Conservation (phyloP, 805 yeast species). For the Myxozyma geophila region DNA sequence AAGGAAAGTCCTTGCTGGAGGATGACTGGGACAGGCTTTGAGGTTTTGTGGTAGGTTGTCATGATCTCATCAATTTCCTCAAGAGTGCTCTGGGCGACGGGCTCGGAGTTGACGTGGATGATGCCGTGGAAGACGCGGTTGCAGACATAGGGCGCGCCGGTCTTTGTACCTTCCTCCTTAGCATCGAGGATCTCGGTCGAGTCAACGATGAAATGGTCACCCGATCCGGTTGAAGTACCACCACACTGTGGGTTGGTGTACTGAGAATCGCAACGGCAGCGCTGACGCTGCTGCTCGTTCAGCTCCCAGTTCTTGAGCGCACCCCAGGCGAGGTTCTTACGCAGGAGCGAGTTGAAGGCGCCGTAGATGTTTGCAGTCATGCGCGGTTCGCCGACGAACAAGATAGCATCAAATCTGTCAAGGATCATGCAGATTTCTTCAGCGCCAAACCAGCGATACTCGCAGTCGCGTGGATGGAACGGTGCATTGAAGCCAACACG, state of each 20-base stretch:
- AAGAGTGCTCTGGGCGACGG: conserved; percentile 27
- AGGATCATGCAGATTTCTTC: conserved; percentile 37
- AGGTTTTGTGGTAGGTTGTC: conserved; percentile 35
- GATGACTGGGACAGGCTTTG: conserved; percentile 35
- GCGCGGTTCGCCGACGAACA: conserved; percentile 35
- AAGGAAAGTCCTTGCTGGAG: conserved; percentile 34
- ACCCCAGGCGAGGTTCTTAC: conserved; percentile 37
- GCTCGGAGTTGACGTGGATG: conserved; percentile 29
- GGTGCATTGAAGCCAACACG: conserved; percentile 34
- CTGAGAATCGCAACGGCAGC: conserved; percentile 36
- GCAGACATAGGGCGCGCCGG: conserved; percentile 35
- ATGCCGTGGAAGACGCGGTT: conserved; percentile 36
- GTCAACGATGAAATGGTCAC: conserved; percentile 35
- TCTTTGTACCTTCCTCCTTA: conserved; percentile 27
- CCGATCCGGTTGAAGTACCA: conserved; percentile 26
- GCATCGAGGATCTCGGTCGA: conserved; percentile 37
- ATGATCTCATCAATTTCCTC: conserved; percentile 36
- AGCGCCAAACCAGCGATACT: conserved; percentile 36
- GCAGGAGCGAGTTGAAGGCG: conserved; percentile 35
- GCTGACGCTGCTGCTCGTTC: conserved; percentile 33
- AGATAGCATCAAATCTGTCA: conserved; percentile 35
- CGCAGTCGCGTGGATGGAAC: conserved; percentile 31
- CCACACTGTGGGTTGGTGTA: conserved; percentile 36
- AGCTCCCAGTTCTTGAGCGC: conserved; percentile 36
- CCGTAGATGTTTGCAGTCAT: conserved; percentile 34